Base-by-base conservation (phyloP, 768 basidiomycete species). In the Sarcodon sp. region DNA sequence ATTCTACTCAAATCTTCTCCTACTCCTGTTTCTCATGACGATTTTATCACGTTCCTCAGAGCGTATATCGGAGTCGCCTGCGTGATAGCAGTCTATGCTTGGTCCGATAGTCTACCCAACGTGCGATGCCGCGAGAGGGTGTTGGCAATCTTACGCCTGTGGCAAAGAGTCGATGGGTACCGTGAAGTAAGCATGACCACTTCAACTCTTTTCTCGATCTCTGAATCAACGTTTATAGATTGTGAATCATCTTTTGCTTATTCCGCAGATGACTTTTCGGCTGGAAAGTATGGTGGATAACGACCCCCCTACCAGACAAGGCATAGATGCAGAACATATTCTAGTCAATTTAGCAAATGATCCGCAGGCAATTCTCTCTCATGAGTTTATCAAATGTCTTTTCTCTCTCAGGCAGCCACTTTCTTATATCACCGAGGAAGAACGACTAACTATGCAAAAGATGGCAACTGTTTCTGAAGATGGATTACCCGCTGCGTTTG, bases 81-180 rank as follows among this genome's bases (percentile, higher is more conserved):
- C 45, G 76, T 86, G 11, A 63, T 89, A 11, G 78, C 78, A 1
- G 81, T 83, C 33, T 81, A 80, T 57, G 81, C 83, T 3, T 90
- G 85, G 82, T 76, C 86, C 10, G 87, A 88, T 55, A 85, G 83
- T 59, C 65, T 85, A 15, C 80, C 80, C 0, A 74, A 79, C 47
- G 72, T 76, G 49, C 63, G 63, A 10, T 83, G 81, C 56, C 72
- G 82, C 9, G 80, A 84, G 55, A 72, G 79, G 43, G 69, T 75
- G 1, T 63, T 88, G 7, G 76, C 73, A 6, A 68, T 87, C 12
- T 50, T 88, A 46, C 70, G 73, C 5, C 49, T 83, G 18, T 85
- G 81, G 82, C 81, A 84, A 62, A 65, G 64, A 27, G 64, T 77
- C 21, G 75, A 81, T 31, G 84, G 83, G 7, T 89, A 88, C 59